phyloP scores from a whole-genome alignment of 768 basidiomycete species.

The Naematelia aurantialba region DNA sequence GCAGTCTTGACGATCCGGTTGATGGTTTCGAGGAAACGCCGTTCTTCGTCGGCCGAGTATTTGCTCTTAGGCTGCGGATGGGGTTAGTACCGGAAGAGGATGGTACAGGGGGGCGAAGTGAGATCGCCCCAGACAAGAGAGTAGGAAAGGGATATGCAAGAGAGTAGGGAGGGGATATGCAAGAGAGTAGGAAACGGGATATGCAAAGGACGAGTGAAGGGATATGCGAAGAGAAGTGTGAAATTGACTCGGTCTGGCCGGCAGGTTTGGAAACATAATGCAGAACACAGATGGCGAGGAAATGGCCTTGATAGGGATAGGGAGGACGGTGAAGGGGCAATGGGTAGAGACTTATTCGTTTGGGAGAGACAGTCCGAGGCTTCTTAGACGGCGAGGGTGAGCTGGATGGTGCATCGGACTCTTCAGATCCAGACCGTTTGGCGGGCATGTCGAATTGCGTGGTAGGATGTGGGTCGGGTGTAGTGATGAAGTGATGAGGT shows the following conservation, averaged over 20 bases:
- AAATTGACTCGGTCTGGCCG: too few relatives aligned
- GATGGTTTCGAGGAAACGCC: neutral
- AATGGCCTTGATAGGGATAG: too few relatives aligned
- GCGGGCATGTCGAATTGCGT: neutral
- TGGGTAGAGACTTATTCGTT: neutral
- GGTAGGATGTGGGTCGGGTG: too few relatives aligned
- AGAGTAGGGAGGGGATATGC: neutral
- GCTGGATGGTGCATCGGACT: neutral
- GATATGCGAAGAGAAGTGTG: too few relatives aligned
- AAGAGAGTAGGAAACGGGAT: too few relatives aligned
- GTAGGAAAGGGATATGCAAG: neutral
- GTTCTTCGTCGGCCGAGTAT: neutral
- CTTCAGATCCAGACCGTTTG: neutral
- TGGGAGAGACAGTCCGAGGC: neutral
- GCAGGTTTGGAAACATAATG: too few relatives aligned
- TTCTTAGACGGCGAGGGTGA: neutral
- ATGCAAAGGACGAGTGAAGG: too few relatives aligned
- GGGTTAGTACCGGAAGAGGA: too few relatives aligned
- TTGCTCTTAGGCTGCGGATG: neutral
- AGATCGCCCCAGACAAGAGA: neutral
- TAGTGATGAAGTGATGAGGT: too few relatives aligned
- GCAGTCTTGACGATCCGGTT: constrained; percentile 1
- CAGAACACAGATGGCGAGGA: neutral
- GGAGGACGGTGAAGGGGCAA: too few relatives aligned
- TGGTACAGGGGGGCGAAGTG: too few relatives aligned